A percentile compares a stretch with the other conserved stretches of the same genome.
Evolutionary conservation across 2,329 filamentous ascomycete species (phyloP).

Genomic region (Clonostachys chloroleuca): DNA sequence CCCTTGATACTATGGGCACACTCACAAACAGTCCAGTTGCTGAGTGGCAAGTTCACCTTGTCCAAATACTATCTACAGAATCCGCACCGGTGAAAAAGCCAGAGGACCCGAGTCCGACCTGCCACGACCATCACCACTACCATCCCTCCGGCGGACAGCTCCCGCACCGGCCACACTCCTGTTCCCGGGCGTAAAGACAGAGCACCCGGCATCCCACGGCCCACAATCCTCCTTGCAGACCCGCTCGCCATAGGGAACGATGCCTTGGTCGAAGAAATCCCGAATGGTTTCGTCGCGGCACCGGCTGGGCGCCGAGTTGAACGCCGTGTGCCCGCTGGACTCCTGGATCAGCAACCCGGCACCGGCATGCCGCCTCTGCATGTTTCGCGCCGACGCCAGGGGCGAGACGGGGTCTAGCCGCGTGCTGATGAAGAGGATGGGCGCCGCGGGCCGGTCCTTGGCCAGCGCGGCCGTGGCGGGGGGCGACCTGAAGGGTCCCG

Average conservation of each 20-base stretch:
- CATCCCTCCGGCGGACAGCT: no score
- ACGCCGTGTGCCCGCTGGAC: conserved; percentile 17
- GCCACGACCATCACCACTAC: no score
- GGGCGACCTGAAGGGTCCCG: conserved; percentile 23
- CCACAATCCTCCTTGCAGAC: conserved; percentile 11
- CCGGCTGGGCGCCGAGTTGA: conserved; percentile 6
- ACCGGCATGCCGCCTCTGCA: conserved; percentile 16
- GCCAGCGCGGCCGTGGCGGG: conserved; percentile 9
- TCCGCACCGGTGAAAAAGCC: no score
- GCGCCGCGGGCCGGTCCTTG: conserved; percentile 26
- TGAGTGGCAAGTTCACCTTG: no score
- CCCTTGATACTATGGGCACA: no score
- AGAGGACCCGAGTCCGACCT: no score
- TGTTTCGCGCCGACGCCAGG: conserved; percentile 23
- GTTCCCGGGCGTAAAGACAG: no score
- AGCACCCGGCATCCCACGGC: conserved; percentile 4
- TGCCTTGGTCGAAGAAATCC: conserved; percentile 10
- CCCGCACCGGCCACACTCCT: no score
- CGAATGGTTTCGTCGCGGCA: conserved; percentile 6
- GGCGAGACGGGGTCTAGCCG: conserved; percentile 41
- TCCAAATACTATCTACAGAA: no score
- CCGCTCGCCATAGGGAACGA: conserved; percentile 12
- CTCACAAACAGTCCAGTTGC: no score
- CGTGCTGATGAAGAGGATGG: conserved; percentile 37
- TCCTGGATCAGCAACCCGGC: conserved; percentile 21